Evolutionary conservation across 192 early-diverging fungal species (phyloP).

Genomic region (Backusella macrospora): DNA sequence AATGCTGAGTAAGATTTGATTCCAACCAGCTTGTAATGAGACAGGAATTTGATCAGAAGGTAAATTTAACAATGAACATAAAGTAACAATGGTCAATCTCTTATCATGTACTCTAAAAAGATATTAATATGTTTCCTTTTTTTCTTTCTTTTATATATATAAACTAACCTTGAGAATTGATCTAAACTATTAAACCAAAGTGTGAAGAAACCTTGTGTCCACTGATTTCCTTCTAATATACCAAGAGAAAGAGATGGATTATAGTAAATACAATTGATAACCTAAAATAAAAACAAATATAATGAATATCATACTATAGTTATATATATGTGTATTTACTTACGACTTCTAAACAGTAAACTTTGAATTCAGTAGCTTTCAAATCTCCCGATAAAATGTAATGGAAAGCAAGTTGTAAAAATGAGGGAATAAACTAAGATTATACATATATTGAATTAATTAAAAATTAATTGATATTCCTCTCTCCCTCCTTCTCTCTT

Average conservation of each 20-base stretch:
- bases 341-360: constrained; percentile 76
- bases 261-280: constrained; percentile 88
- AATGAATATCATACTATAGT: neutral
- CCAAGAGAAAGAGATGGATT: constrained; percentile 76
- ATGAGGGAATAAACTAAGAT: constrained; percentile 63
- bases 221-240: constrained; percentile 75
- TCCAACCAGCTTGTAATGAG: constrained; percentile 71
- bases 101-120: constrained; percentile 86
- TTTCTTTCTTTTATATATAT: neutral
- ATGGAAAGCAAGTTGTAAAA: constrained; percentile 68
- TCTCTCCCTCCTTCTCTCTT: no score
- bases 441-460: neutral
- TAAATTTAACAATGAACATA: constrained; percentile 72
- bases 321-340: neutral
- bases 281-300: constrained; percentile 11
- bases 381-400: constrained; percentile 65
- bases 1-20: constrained; percentile 70
- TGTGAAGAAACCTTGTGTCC: constrained; percentile 77
- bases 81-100: constrained; percentile 80
- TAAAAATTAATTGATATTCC: no score
- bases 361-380: constrained; percentile 65
- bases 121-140: neutral
- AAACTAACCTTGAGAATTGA: constrained; percentile 57
- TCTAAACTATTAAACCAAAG: constrained; percentile 72
- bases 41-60: constrained; percentile 74